Evolutionary conservation across 75 land plant genomes (phyloP), one percentile per base, ranked within the genome.

Genomic region (Pseudotsuga menziesii): DNA sequence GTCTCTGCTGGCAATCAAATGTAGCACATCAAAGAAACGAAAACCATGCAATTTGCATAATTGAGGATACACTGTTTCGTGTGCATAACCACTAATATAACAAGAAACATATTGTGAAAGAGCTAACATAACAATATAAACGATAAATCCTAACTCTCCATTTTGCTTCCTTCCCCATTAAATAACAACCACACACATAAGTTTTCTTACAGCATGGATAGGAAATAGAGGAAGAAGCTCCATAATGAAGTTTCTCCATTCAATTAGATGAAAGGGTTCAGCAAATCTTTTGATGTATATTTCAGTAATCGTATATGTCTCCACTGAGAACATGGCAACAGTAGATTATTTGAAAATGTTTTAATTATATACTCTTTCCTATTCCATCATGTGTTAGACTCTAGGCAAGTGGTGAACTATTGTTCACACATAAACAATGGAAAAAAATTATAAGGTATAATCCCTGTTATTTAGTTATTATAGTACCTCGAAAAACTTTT

Each of bases 1-100:
- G 58, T 70, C 75, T 54, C 58, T 78, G 79, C 72, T 36, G 48
- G 4, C 14, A 69, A 69, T 41, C 69, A 64, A 32, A 17, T 64
- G 35, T 64, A 17, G 13, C 22, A 9, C 23, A 36, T 69, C 9
- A 41, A 19, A 41, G 8, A 69, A 20, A 19, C 23, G 41, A 22
- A 69, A n/a, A 36, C 36, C 22, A 20, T 12, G 41, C 13, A 17
- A 41, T 12, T 8, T 39, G 69, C 5, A 17, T 14, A 64, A 29
- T 32, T 64, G 20, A 41, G 9, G 41, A 41, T 69, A 13, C 22
- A 39, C 72, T 17, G 20, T 17, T 69, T 41, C 36, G 41, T 35
- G 20, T 6, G 52, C 48, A 39, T 36, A 69, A 39, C 11, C 16
- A 63, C 32, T 26, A 29, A 44, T 44, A 44, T 44, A 44, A 44